Percentiles rank a stretch among this genome's conserved stretches.
Evolutionary conservation across 169 alveolate genomes (phyloP).

Genomic region (Eimeria necatrix): DNA sequence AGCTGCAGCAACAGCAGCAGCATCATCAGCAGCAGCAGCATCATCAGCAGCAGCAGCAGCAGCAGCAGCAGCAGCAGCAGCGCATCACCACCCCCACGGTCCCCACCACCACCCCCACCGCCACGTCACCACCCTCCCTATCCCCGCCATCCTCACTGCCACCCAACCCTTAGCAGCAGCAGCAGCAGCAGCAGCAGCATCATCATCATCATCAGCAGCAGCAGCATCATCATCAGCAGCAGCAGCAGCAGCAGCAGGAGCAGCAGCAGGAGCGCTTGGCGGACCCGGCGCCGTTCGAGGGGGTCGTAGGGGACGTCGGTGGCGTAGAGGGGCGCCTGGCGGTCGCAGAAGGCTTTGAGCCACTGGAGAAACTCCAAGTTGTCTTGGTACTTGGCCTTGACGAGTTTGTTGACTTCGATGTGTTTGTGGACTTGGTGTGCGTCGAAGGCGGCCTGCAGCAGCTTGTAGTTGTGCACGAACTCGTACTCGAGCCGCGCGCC

Average conservation of each 20-base stretch:
- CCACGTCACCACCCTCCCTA: background rate
- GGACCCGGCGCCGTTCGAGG: conserved; percentile 61
- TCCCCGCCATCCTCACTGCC: no score
- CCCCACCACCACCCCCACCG: background rate
- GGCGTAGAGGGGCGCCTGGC: conserved; percentile 81
- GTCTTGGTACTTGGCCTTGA: conserved; percentile 97
- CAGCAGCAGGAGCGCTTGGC: conserved; percentile 40
- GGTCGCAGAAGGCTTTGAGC: conserved; percentile 96
- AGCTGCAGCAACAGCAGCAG: no score
- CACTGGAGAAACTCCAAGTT: conserved; percentile 98
- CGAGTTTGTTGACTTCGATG: conserved; percentile 95
- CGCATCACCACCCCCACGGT: background rate
- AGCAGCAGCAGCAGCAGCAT: conserved; percentile 2
- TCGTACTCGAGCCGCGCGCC: conserved; percentile 97
- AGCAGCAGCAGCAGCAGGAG: background rate
- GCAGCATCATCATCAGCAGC: conserved; percentile 5
- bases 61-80: background rate
- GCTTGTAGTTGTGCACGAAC: conserved; percentile 95
- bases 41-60: background rate
- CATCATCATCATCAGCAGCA: background rate
- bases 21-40: background rate
- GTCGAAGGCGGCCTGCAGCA: conserved; percentile 96
- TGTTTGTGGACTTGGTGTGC: conserved; percentile 90
- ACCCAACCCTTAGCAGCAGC: background rate
- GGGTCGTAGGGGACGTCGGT: conserved; percentile 75